Conservation (phyloP, 371 early-diverging fungal genomes). For the Gilbertella persicaria region DNA sequence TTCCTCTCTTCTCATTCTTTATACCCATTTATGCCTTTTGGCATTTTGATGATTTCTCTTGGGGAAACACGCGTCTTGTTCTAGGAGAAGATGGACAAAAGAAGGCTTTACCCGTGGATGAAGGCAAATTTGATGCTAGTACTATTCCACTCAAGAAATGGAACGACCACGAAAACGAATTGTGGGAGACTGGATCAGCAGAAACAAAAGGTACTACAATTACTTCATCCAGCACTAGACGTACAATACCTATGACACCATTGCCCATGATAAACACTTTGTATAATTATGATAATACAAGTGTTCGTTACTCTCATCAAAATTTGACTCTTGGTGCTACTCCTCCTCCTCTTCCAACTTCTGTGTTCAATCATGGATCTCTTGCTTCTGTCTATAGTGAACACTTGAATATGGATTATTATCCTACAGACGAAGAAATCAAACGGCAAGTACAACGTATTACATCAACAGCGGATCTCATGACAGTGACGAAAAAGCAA, state of each 20-base stretch:
- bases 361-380: slow-evolving; percentile 10
- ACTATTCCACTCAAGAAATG: slow-evolving; percentile 74
- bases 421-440: slow-evolving; percentile 80
- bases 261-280: slow-evolving; percentile 8
- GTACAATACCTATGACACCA: slow-evolving; percentile 18
- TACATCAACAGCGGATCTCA: slow-evolving; percentile 73
- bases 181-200: slow-evolving; percentile 62
- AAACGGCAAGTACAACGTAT: slow-evolving; percentile 73
- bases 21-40: slow-evolving; percentile 89
- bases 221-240: slow-evolving; percentile 24
- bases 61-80: slow-evolving; percentile 95
- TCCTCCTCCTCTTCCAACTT: no score
- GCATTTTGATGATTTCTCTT: slow-evolving; percentile 97
- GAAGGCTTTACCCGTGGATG: slow-evolving; percentile 47
- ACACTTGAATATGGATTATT: slow-evolving; percentile 9
- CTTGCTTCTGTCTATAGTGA: slow-evolving; percentile 26
- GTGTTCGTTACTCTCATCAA: slow-evolving; percentile 29
- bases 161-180: slow-evolving; percentile 78
- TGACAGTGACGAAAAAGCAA: slow-evolving; percentile 82
- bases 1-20: slow-evolving; percentile 80
- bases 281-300: slow-evolving; percentile 19
- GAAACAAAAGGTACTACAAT: slow-evolving; percentile 47
- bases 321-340: slow-evolving; percentile 11
- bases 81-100: slow-evolving; percentile 76
- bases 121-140: slow-evolving; percentile 50